Percentiles rank a stretch among this genome's conserved stretches.
phyloP scores from a whole-genome alignment of 345 rosid species.

The Bruguiera sexangula region DNA sequence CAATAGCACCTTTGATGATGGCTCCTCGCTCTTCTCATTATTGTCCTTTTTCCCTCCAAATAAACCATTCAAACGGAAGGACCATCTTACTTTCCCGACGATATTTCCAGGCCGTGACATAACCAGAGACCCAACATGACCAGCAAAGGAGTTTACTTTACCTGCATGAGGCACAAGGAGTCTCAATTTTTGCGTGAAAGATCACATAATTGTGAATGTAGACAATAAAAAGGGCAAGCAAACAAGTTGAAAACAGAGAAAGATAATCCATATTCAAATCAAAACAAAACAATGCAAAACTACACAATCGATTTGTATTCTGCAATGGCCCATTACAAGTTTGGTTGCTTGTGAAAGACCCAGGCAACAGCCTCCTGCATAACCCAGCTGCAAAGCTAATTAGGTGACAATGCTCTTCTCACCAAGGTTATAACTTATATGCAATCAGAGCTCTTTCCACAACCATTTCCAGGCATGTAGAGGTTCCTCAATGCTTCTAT shows the following conservation, averaged over 20 bases:
- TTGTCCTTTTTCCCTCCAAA: conserved; percentile 25
- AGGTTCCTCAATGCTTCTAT: too few relatives aligned
- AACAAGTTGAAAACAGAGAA: neutral
- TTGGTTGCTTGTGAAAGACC: too few relatives aligned
- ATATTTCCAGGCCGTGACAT: neutral
- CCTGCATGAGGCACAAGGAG: conserved; percentile 8
- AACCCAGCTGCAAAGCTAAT: too few relatives aligned
- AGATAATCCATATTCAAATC: neutral
- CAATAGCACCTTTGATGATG: conserved; percentile 15
- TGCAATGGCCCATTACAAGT: too few relatives aligned
- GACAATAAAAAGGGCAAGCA: neutral
- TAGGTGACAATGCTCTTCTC: too few relatives aligned
- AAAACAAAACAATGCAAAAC: neutral
- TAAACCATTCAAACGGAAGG: conserved; percentile 7
- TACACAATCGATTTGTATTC: too few relatives aligned
- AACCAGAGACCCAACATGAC: conserved; percentile 4
- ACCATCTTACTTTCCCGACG: neutral
- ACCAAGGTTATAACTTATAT: too few relatives aligned
- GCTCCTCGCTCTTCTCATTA: conserved; percentile 13
- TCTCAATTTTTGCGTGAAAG: neutral
- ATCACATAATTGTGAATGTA: neutral
- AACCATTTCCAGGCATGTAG: too few relatives aligned
- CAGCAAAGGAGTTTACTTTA: conserved; percentile 17
- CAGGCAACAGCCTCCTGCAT: too few relatives aligned
- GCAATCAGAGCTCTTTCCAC: too few relatives aligned